Base-by-base conservation (phyloP, 2,329 filamentous ascomycete genomes). In the Pseudocercospora eumusae region DNA sequence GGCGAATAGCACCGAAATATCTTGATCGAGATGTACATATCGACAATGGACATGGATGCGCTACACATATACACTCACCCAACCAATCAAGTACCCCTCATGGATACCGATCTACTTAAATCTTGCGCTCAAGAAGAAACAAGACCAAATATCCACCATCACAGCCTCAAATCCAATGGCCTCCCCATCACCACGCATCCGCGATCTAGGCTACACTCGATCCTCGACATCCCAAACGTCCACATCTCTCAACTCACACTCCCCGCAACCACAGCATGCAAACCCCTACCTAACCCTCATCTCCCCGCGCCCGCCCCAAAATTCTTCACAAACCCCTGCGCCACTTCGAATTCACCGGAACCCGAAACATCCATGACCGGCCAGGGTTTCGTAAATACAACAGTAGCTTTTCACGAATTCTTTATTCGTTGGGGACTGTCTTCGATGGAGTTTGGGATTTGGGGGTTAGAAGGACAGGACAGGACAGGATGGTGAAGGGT, bases 321-420 rank as follows among this genome's bases (percentile, higher is more conserved):
- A 75, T 33, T 4, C 69, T 79, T 77, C 65, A 66, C 75, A 59
- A 71, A 74, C 33, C 78, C 75, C 3, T 78, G 76, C 61, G 78
- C 78, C 59, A 76, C 78, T 1, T 77, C 77, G 85, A 88, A 73
- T 77, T 88, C 76, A 88, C 86, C 0, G 85, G 85, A 2, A 78
- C 77, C 9, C 83, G 87, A 67, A 86, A 84, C 81, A 82, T 88
- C 62, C 79, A 84, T 15, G 86, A 88, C 71, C 84, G 84, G 0
- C 71, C 84, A 84, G 0, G 85, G 86, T 0, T 76, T 86, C 3
- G 73, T 87, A 3, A 80, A 82, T 58, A 84, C 82, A 2, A 86
- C 86, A 3, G 83, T 88, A 60, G 71, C 87, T 57, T 57, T 77
- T 88, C 57, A 88, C 86, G 2, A 85, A 83, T 56, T 82, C 82